Conservation (phyloP, 352 stramenopile species). For the Blastocystis sp. region DNA sequence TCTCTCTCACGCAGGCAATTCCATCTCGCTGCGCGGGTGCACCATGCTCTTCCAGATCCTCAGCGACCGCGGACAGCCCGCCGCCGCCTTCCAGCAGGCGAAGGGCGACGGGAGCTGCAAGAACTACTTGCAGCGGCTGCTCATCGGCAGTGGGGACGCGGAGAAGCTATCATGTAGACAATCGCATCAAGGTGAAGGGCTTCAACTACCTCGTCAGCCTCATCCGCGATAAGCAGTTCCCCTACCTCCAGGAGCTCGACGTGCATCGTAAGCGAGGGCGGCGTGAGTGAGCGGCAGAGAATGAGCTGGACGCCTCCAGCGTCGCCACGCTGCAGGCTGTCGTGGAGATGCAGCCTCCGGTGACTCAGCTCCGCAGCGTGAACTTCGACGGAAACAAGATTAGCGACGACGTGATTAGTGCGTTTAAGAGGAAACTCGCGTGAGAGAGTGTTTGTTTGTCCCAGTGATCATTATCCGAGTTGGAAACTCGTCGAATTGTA, state of each 20-base stretch:
- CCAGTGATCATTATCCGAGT: too few relatives aligned
- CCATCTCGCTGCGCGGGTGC: constrained; percentile 17
- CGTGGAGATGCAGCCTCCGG: background rate
- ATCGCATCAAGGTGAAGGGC: constrained; percentile 48
- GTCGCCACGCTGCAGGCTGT: background rate
- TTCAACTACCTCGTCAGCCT: constrained; percentile 23
- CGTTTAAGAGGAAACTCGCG: constrained; percentile 22
- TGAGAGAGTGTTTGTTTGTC: constrained; percentile 38
- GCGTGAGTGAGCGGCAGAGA: background rate
- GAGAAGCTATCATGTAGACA: background rate
- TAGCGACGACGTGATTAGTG: background rate
- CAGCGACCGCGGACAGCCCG: background rate
- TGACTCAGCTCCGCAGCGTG: background rate
- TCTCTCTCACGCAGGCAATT: background rate
- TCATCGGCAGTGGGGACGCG: background rate
- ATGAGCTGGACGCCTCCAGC: constrained; percentile 23
- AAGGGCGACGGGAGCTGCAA: background rate
- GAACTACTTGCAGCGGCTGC: constrained; percentile 19
- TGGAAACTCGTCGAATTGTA: too few relatives aligned
- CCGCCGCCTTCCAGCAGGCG: background rate
- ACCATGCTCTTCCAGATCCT: constrained; percentile 24
- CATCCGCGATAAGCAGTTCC: constrained; percentile 19
- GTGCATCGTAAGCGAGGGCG: background rate
- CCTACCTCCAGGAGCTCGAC: constrained; percentile 36
- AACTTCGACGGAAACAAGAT: constrained; percentile 26